phyloP scores from a whole-genome alignment of 345 rosid genomes.

The Eucalyptus pauciflora region DNA sequence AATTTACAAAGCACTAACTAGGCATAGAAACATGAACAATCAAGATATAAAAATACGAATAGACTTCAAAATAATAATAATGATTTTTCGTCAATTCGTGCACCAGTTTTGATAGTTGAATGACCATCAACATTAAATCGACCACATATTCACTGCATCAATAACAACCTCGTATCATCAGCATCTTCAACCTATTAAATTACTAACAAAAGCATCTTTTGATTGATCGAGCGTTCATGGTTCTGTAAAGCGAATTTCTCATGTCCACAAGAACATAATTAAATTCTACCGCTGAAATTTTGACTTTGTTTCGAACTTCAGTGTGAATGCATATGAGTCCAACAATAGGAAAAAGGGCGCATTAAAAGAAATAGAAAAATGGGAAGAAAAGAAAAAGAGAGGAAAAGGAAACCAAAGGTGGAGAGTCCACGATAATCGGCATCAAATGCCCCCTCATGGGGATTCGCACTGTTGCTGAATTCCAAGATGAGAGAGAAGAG shows the following conservation, averaged over 20 bases:
- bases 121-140: not conserved
- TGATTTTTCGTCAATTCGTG: not conserved
- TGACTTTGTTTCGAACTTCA: not conserved
- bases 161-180: not conserved
- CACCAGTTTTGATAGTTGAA: not conserved
- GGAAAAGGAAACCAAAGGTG: conserved; percentile 7
- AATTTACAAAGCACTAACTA: not conserved
- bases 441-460: conserved; percentile 59
- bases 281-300: not conserved
- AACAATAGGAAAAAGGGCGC: not conserved
- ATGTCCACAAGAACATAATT: not conserved
- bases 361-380: not conserved
- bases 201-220: not conserved
- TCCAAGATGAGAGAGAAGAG: conserved; percentile 19
- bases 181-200: not conserved
- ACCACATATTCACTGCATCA: not conserved
- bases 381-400: not conserved
- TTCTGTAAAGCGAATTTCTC: not conserved
- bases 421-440: conserved; percentile 45
- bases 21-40: not conserved
- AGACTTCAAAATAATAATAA: too few relatives aligned
- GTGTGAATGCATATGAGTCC: not conserved
- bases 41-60: too few relatives aligned
- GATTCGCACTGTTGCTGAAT: conserved; percentile 66
- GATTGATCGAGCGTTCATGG: not conserved